Conservation (phyloP, 1,284 basidiomycete genomes). For the Afroboletus lepidellus region DNA sequence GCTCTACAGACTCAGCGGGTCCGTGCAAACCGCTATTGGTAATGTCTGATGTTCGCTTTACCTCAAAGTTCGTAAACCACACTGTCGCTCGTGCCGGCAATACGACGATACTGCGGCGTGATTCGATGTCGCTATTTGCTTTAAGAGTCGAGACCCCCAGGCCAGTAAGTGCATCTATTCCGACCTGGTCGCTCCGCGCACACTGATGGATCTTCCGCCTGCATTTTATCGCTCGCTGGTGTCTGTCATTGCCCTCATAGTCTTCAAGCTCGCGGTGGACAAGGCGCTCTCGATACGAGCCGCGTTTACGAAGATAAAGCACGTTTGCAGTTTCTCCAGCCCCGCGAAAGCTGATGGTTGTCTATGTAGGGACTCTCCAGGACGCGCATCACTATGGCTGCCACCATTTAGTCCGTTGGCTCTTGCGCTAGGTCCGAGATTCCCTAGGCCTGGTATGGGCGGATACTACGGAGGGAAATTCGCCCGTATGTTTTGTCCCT, state of each 20-base stretch:
- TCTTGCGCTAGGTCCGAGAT: constrained; percentile 28
- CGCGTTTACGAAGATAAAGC: constrained; percentile 27
- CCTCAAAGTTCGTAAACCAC: too few relatives aligned
- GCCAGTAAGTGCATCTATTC: background rate
- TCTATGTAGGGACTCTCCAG: constrained; percentile 22
- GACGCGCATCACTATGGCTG: constrained; percentile 28
- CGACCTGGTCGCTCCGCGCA: too few relatives aligned
- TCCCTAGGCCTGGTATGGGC: constrained; percentile 35
- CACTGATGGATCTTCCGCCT: constrained; percentile 12
- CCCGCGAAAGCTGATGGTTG: background rate
- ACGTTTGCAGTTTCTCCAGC: background rate
- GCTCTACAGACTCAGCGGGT: too few relatives aligned
- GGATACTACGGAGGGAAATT: constrained; percentile 37
- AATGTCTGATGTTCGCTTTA: too few relatives aligned
- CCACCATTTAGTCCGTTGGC: constrained; percentile 32
- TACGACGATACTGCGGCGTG: too few relatives aligned
- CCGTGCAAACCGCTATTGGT: too few relatives aligned
- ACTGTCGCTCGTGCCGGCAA: too few relatives aligned
- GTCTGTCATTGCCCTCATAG: constrained; percentile 7
- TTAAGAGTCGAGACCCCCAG: too few relatives aligned
- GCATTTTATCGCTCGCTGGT: constrained; percentile 15
- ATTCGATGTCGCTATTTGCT: too few relatives aligned
- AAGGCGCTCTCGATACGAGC: constrained; percentile 12
- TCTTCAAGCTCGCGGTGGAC: constrained; percentile 11
- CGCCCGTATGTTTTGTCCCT: constrained; percentile 27